phyloP scores from a whole-genome alignment of 331 rosid species.

The Malus hybrid region DNA sequence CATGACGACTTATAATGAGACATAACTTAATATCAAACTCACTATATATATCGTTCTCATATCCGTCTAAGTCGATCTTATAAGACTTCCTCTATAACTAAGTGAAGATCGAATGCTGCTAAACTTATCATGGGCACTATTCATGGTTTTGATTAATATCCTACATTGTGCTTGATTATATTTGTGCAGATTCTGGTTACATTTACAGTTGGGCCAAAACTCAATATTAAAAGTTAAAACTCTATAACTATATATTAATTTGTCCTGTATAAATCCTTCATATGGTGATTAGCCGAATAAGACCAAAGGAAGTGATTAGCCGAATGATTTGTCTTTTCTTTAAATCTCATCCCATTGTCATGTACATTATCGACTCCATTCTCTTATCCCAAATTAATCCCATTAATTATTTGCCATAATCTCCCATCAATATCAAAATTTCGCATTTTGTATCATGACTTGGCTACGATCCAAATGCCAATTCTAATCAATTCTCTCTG shows the following conservation, averaged over 20 bases:
- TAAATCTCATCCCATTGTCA: conserved; percentile 1
- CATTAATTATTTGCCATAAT: background rate
- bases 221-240: no score
- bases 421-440: background rate
- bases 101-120: background rate
- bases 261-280: background rate
- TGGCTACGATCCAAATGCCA: background rate
- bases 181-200: no score
- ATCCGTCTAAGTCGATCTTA: no score
- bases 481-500: background rate
- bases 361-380: background rate
- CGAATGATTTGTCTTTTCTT: conserved; percentile 12
- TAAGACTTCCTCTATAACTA: no score
- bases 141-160: background rate
- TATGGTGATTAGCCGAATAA: background rate
- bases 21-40: background rate
- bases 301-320: background rate
- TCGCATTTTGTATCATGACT: background rate
- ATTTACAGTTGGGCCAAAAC: no score
- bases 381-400: background rate
- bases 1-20: no score
- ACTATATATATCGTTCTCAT: no score
- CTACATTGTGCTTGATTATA: background rate
- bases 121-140: background rate
- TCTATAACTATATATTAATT: no score